Evolutionary conservation across 305 asterid genomes (phyloP), one percentile per base, ranked within the genome.

Genomic region (Solanum hybrid): DNA sequence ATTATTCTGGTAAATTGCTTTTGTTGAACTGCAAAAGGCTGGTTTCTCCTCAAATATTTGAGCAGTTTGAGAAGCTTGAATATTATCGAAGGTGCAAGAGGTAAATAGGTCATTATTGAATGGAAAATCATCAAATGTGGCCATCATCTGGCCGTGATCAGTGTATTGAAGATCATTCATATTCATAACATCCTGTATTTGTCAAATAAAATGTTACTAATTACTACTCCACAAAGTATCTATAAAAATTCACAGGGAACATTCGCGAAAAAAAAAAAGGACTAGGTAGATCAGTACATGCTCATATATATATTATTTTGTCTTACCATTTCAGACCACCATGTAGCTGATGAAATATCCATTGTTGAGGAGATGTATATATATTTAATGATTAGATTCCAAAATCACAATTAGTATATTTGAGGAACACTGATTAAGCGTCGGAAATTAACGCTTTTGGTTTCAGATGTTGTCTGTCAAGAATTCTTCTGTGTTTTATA

Each of bases 291-390:
- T 32, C 0, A 51, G 22, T 51, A 15, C n/a, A 51, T 51, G 66
- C 3, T 51, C n/a, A 15, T 51, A 75, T 7, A 75, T 14, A 26
- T 22, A 64, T 69, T 56, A 15, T 71, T 60, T 36, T 29, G 73
- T 42, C 86, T 77, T 88, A 88, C 89, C 89, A 88, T 29, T 78
- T 78, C 86, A 78, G 89, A 88, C 84, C 72, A 88, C 86, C 86
- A 88, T 32, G 81, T 42, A 35, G 76, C 24, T 10, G 86, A 88
- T 45, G 84, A 45, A 32, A 75, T 78, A 76, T 88, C 89, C 89
- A 78, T 88, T 34, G 6, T 24, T 35, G 88, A 19, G 88, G 26
- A 60, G 51, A 78, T 19, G 34, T 66, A 17, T 34, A 17, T 60
- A 10, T 60, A 19, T 26, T 60, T 19, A 56, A 29, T 38, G 60